Evolutionary conservation across 805 yeast species (phyloP), one percentile per base, ranked within the genome.

Genomic region (Myxozyma sirexii): DNA sequence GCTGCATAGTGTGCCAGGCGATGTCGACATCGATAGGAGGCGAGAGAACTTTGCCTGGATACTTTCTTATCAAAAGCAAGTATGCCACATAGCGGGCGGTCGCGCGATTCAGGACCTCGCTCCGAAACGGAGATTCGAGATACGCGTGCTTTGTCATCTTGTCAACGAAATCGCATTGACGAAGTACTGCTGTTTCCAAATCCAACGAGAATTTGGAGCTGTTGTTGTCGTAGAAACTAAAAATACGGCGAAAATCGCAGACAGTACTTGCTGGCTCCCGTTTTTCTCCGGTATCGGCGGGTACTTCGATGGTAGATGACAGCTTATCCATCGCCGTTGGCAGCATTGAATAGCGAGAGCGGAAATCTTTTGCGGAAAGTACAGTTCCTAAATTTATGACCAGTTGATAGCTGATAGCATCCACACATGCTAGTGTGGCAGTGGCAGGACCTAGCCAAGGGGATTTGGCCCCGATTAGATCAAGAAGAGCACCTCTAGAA

Each of bases 1-100:
- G 63, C 55, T 58, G 66, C 44, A 62, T 58, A 1, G 68, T 66
- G 29, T 66, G 68, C 69, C 69, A 66, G 0, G 55, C 67, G 21
- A 66, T 45, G 35, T 66, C 69, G 23, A 60, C 52, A 26, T 64
- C 67, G 13, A 60, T 26, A 21, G 67, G 55, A 26, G 69, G 69
- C 10, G 66, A 60, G 6, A 55, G 37, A 23, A 53, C 4, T 7
- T 23, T 17, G 1, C n/a, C 24, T 13, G 60, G 64, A 12, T 50
- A 5, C 1, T 10, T 39, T 6, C 45, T 27, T 10, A 63, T 21
- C 7, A 65, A 7, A 24, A 35, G 26, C 24, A 66, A 27, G 31
- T 60, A 66, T 42, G 54, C 26, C 12, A 29, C 31, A 19, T 63
- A 61, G 37, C 57, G 57, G n/a, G 23, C 47, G 5, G 51, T 44